Evolutionary conservation across 208 protist genomes (phyloP).

Genomic region (Acanthamoeba sp.): DNA sequence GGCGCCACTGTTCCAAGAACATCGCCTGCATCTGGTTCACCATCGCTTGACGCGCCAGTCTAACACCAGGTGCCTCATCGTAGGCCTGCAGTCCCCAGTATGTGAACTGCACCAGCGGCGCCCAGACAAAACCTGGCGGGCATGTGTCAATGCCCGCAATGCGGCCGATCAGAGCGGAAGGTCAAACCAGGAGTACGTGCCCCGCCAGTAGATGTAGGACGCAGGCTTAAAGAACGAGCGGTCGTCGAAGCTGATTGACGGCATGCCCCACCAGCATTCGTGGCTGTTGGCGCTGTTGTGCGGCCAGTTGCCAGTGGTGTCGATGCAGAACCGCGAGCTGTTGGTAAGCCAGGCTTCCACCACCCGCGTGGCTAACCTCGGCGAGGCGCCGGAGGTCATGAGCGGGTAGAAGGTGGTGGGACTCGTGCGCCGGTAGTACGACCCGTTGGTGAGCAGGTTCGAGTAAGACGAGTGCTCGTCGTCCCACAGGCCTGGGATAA

Average conservation of each 20-base stretch:
- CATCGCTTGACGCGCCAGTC: neutral
- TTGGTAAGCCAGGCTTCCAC: neutral
- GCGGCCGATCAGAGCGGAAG: no score
- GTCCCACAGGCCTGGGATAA: neutral
- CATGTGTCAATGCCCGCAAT: no score
- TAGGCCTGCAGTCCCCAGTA: slow-evolving; percentile 4
- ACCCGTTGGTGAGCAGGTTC: slow-evolving; percentile 9
- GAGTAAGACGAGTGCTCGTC: neutral
- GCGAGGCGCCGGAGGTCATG: neutral
- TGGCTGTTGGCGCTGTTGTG: neutral
- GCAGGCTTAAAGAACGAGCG: neutral
- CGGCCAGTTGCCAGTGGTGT: neutral
- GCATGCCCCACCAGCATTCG: slow-evolving; percentile 1
- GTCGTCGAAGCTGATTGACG: slow-evolving; percentile 44
- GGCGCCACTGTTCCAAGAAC: slow-evolving; percentile 9
- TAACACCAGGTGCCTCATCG: neutral
- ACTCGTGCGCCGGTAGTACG: neutral
- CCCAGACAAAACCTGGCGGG: neutral
- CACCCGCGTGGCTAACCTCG: neutral
- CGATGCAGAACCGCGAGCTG: slow-evolving; percentile 56
- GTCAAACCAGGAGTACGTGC: neutral
- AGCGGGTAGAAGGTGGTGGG: slow-evolving; percentile 24
- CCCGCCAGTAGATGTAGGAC: slow-evolving; percentile 12
- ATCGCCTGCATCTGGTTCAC: slow-evolving; percentile 23
- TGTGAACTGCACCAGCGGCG: neutral